phyloP scores from a whole-genome alignment of 1,284 basidiomycete species.

The Athelia psychrophila region DNA sequence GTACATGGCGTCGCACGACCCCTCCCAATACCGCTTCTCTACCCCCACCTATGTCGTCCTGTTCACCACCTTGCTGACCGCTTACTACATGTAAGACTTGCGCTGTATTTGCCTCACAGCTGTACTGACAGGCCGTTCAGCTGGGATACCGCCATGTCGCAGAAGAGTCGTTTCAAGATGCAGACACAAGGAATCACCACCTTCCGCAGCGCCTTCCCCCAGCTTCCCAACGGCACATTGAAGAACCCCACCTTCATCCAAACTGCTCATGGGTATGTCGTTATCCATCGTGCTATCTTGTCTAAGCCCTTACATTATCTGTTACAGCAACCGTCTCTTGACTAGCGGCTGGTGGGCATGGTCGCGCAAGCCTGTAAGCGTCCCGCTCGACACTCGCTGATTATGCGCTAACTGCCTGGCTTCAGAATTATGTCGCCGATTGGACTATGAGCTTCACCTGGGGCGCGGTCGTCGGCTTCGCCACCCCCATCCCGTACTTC shows the following conservation, averaged over 20 bases:
- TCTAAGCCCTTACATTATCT: neutral
- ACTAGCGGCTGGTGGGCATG: slow-evolving; percentile 90
- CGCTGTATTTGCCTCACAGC: neutral
- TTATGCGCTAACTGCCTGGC: slow-evolving; percentile 3
- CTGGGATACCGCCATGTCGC: slow-evolving; percentile 94
- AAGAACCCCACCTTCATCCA: slow-evolving; percentile 91
- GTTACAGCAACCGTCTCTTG: slow-evolving; percentile 72
- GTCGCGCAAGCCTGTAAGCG: slow-evolving; percentile 80
- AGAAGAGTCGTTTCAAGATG: slow-evolving; percentile 98
- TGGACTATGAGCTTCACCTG: slow-evolving; percentile 89
- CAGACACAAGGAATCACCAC: slow-evolving; percentile 87
- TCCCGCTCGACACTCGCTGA: neutral
- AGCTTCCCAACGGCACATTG: slow-evolving; percentile 85
- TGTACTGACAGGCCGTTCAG: slow-evolving; percentile 31
- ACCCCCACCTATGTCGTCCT: slow-evolving; percentile 71
- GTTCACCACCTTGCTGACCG: slow-evolving; percentile 74
- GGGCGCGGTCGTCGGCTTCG: slow-evolving; percentile 84
- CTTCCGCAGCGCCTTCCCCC: slow-evolving; percentile 92
- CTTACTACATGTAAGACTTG: slow-evolving; percentile 75
- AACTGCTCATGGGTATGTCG: slow-evolving; percentile 82
- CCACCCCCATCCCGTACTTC: slow-evolving; percentile 91
- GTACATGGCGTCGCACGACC: slow-evolving; percentile 96
- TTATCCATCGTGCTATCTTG: no score
- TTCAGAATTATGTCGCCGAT: slow-evolving; percentile 82
- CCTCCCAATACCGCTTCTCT: slow-evolving; percentile 85